These are phyloP conservation scores for Smittium culicis DNA, from an alignment of 371 early-diverging fungal genomes.

Conservation along the genomic window DNA sequence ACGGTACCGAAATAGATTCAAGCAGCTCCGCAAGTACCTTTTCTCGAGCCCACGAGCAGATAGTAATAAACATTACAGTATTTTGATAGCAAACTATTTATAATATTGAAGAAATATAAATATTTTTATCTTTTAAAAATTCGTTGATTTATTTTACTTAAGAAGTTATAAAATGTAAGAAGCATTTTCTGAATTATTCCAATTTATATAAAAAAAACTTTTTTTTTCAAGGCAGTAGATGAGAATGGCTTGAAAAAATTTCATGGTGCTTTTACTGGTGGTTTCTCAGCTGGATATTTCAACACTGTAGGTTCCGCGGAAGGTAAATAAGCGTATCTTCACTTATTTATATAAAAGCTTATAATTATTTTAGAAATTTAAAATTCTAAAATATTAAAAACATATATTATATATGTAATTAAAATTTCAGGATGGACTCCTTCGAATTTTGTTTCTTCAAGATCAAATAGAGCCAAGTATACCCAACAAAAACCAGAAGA, in stretches of 20 bases:
- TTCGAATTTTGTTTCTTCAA: conserved; percentile 10
- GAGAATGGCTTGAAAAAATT: conserved; percentile 73
- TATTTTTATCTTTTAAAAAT: too few species aligned
- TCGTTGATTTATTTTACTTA: too few species aligned
- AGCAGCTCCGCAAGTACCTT: background rate
- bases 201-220: too few species aligned
- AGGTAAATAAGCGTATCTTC: too few species aligned
- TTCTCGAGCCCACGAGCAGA: background rate
- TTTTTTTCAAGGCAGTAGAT: conserved; percentile 45
- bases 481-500: conserved; percentile 48
- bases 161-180: too few species aligned
- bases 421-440: conserved; percentile 3
- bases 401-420: background rate
- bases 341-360: conserved; percentile 51
- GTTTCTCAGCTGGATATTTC: conserved; percentile 85
- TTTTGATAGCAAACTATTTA: background rate
- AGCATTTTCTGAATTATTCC: too few species aligned
- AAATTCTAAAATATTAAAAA: conserved; percentile 19
- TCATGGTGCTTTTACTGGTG: conserved; percentile 92
- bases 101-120: too few species aligned
- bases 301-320: conserved; percentile 92
- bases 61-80: background rate
- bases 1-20: conserved; percentile 6
- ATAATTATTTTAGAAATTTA: conserved; percentile 47
- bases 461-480: conserved; percentile 2